phyloP scores from a whole-genome alignment of 176 grass and related monocot genomes.

The Cocos nucifera region DNA sequence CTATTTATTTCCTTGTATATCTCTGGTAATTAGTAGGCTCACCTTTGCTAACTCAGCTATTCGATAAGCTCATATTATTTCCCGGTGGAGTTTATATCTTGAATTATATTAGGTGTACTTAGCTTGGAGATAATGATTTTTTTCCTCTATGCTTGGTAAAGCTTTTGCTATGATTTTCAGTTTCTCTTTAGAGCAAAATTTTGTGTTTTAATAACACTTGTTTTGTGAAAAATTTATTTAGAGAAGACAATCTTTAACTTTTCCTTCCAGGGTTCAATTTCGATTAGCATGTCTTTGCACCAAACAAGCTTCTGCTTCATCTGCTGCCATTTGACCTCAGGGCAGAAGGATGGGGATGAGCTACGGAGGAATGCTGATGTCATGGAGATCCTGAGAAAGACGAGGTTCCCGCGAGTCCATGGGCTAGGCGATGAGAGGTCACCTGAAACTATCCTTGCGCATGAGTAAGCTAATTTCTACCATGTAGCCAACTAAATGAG shows the following conservation, averaged over 20 bases:
- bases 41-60: no score
- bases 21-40: no score
- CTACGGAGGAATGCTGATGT: conserved; percentile 78
- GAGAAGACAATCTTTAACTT: conserved; percentile 12
- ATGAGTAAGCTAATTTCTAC: conserved; percentile 52
- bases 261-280: conserved; percentile 82
- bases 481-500: no score
- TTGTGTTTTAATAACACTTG: no score
- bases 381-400: conserved; percentile 85
- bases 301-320: conserved; percentile 99
- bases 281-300: conserved; percentile 98
- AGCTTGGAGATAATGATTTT: no score
- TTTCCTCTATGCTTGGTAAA: no score
- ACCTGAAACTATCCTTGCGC: conserved; percentile 84
- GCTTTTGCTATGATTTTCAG: no score
- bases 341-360: conserved; percentile 96
- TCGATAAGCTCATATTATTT: no score
- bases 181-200: no score
- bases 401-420: conserved; percentile 73
- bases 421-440: conserved; percentile 65
- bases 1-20: no score
- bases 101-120: no score
- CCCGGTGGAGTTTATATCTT: no score
- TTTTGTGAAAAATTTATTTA: neutral
- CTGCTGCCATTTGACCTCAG: conserved; percentile 98